phyloP scores from a whole-genome alignment of 2,329 filamentous ascomycete species.

The Apiospora hydei region DNA sequence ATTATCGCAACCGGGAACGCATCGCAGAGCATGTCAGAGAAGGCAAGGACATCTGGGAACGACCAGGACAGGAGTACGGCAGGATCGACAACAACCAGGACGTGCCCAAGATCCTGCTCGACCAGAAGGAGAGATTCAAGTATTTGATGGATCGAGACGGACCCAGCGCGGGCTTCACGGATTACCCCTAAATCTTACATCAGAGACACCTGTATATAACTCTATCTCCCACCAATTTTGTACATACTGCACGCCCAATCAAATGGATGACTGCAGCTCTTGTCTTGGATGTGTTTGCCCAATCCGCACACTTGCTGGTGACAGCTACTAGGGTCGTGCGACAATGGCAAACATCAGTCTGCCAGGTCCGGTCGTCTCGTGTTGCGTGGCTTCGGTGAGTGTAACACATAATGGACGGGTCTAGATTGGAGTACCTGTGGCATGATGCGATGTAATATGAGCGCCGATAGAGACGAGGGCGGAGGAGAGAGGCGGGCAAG shows the following conservation, averaged over 20 bases:
- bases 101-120: slow-evolving; percentile 56
- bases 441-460: background rate
- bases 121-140: slow-evolving; percentile 47
- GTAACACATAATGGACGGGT: background rate
- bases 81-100: slow-evolving; percentile 59
- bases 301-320: background rate
- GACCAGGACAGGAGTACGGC: slow-evolving; percentile 54
- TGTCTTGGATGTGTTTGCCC: background rate
- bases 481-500: background rate
- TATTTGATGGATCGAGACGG: slow-evolving; percentile 57
- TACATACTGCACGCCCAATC: background rate
- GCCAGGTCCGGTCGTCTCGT: background rate
- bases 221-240: background rate
- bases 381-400: background rate
- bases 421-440: background rate
- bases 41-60: slow-evolving; percentile 63
- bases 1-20: slow-evolving; percentile 54
- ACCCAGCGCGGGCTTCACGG: slow-evolving; percentile 54
- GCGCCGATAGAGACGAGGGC: background rate
- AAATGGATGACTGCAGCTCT: background rate
- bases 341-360: background rate
- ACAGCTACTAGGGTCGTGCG: background rate
- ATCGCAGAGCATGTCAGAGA: slow-evolving; percentile 59
- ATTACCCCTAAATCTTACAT: slow-evolving; percentile 43
- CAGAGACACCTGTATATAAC: background rate